These are phyloP conservation scores for Nyssa sinensis DNA, from an alignment of 148 eudicot species.

Conservation along the genomic window DNA sequence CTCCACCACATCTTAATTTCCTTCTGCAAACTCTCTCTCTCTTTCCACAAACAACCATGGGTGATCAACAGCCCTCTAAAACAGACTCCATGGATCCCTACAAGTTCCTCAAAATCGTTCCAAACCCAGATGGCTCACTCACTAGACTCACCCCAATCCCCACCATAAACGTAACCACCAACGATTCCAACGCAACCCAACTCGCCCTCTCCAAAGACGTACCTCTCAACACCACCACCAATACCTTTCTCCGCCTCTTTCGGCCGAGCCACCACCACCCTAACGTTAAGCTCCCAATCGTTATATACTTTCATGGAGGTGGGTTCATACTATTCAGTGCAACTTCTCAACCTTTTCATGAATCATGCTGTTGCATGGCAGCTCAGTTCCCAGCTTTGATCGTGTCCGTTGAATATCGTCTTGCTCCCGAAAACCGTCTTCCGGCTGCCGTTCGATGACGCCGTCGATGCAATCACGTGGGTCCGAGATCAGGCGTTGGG, in stretches of 20 bases:
- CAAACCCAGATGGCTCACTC: slow-evolving; percentile 71
- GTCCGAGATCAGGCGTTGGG: slow-evolving; percentile 46
- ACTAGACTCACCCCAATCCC: slow-evolving; percentile 38
- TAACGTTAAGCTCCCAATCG: slow-evolving; percentile 46
- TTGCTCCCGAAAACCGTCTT: slow-evolving; percentile 81
- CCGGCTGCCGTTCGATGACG: slow-evolving; percentile 90
- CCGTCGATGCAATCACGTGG: slow-evolving; percentile 73
- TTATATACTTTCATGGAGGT: slow-evolving; percentile 77
- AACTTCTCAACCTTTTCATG: slow-evolving; percentile 44
- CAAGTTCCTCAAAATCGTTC: slow-evolving; percentile 53
- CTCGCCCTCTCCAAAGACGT: slow-evolving; percentile 59
- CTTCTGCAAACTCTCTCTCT: not conserved
- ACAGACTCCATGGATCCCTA: slow-evolving; percentile 48
- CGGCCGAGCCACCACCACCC: slow-evolving; percentile 36
- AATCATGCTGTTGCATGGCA: slow-evolving; percentile 40
- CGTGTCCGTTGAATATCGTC: slow-evolving; percentile 69
- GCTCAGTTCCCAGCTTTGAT: slow-evolving; percentile 51
- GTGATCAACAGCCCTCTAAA: not conserved
- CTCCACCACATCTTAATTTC: not conserved
- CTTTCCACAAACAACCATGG: slow-evolving; percentile 3
- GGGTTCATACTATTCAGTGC: slow-evolving; percentile 71
- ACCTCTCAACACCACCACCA: slow-evolving; percentile 43
- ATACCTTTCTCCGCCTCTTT: slow-evolving; percentile 69
- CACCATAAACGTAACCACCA: slow-evolving; percentile 26
- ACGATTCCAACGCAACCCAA: not conserved